Evolutionary conservation across 148 eudicot genomes (phyloP), one percentile per base, ranked within the genome.

Genomic region (Nyssa sinensis): DNA sequence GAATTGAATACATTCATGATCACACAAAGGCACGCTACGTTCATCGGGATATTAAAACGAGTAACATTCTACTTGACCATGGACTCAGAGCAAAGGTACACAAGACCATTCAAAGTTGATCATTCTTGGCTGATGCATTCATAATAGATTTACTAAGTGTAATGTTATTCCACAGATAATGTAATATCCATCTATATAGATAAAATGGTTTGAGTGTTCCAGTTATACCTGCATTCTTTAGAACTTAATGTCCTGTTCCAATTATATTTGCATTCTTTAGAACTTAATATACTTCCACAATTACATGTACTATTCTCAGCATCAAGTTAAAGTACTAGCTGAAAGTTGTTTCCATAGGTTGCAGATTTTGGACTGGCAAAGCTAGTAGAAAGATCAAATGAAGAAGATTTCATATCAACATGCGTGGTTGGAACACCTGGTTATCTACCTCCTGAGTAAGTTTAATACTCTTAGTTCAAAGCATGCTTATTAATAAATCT

Each of bases 281-380:
- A 3, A 13, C n/a, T n/a, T n/a, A n/a, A n/a, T n/a, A n/a, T n/a
- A n/a, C n/a, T n/a, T n/a, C n/a, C n/a, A n/a, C n/a, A n/a, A n/a
- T n/a, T n/a, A n/a, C n/a, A n/a, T n/a, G n/a, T n/a, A n/a, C n/a
- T n/a, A n/a, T n/a, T n/a, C n/a, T n/a, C n/a, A 49, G 57, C 3
- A 49, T 49, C 19, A 49, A 49, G 21, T 39, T 39, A 49, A 49
- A 13, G 21, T 19, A 13, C 57, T 49, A 49, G 1, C 57, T n/a
- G 59, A 62, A 59, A 30, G 23, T 60, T 29, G 28, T 25, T 59
- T 69, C 34, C 68, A 5, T 24, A 85, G 88, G 88, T 85, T 64
- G 88, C 86, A 69, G 88, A 85, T 80, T 85, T 85, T 69, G 88
- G 88, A 51, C 73, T 82, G 57, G 86, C 88, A 49, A 85, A 85